Conservation (phyloP, 257 asterid species). For the Gardenia jasminoides region DNA sequence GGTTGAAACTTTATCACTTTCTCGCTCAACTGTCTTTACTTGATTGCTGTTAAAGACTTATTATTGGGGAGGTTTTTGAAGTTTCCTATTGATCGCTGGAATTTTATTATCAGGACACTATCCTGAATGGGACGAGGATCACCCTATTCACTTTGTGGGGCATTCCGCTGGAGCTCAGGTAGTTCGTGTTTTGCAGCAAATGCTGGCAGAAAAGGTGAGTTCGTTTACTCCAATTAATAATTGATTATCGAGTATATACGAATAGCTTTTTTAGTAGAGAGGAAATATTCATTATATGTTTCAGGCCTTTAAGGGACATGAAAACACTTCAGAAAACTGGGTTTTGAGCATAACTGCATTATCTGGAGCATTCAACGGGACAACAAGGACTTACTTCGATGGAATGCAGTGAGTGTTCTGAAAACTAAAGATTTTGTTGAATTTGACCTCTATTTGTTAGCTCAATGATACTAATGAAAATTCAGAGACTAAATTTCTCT, state of each 20-base stretch:
- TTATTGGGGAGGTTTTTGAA: background rate
- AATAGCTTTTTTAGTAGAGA: constrained; percentile 1
- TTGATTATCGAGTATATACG: background rate
- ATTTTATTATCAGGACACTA: constrained; percentile 56
- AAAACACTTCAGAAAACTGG: constrained; percentile 78
- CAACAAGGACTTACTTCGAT: constrained; percentile 85
- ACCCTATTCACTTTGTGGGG: constrained; percentile 91
- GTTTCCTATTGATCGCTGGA: constrained; percentile 14
- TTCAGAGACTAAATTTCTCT: background rate
- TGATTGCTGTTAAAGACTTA: background rate
- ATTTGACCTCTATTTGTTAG: constrained; percentile 3
- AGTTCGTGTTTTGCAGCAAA: constrained; percentile 86
- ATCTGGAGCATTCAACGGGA: constrained; percentile 97
- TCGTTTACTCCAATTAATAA: background rate
- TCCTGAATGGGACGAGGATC: constrained; percentile 96
- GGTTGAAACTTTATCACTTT: constrained; percentile 37
- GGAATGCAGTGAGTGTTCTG: constrained; percentile 76
- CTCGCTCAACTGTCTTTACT: background rate
- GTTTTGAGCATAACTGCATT: constrained; percentile 79
- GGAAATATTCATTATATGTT: constrained; percentile 5
- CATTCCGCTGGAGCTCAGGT: constrained; percentile 99
- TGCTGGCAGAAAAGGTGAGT: constrained; percentile 91
- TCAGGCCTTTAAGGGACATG: constrained; percentile 78
- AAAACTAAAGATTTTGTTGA: background rate
- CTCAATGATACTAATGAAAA: background rate